Evolutionary conservation across 306 rosid species (phyloP).

Genomic region (Corylus americana): DNA sequence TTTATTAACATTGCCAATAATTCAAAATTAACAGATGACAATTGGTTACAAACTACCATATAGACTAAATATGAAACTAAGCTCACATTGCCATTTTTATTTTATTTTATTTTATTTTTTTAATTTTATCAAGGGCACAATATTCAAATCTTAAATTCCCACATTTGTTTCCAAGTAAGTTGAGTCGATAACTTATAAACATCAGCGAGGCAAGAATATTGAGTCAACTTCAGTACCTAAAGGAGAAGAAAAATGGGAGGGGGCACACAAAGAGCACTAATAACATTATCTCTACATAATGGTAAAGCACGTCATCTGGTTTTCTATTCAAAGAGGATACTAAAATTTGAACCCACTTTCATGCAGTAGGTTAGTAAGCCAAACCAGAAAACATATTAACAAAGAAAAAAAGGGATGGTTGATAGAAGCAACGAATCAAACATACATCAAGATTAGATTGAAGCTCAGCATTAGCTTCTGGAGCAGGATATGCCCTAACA

Average conservation of each 20-base stretch:
- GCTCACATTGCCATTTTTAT: neutral
- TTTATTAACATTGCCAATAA: neutral
- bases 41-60: neutral
- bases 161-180: neutral
- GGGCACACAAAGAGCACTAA: neutral
- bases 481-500: slow-evolving; percentile 65
- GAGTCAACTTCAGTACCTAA: too few relatives aligned
- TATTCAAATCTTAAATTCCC: neutral
- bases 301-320: slow-evolving; percentile 6
- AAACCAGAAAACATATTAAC: neutral
- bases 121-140: neutral
- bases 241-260: neutral
- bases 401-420: neutral
- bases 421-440: slow-evolving; percentile 24
- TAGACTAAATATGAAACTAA: neutral
- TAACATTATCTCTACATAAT: neutral
- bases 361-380: slow-evolving; percentile 13
- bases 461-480: slow-evolving; percentile 95
- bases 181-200: neutral
- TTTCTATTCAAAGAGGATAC: slow-evolving; percentile 19
- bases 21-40: neutral
- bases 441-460: slow-evolving; percentile 87
- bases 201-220: neutral
- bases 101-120: neutral
- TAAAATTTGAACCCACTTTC: slow-evolving; percentile 20